A percentile compares a stretch with the other conserved stretches of the same genome.
phyloP scores from a whole-genome alignment of 495 filamentous ascomycete genomes.

The Aspergillus hancockii region DNA sequence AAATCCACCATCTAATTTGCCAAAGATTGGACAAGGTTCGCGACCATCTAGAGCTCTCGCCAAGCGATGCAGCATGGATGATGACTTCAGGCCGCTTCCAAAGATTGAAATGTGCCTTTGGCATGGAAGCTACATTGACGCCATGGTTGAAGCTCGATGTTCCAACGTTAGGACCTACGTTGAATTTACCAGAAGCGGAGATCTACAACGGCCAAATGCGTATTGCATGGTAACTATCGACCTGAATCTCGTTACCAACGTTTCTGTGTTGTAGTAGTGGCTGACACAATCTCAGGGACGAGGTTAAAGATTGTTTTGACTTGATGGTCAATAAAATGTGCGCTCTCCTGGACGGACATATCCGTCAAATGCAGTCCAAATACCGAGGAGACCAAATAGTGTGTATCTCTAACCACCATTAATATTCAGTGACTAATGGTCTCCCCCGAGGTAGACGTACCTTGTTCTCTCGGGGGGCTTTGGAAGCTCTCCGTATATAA shows the following conservation, averaged over 20 bases:
- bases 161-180: conserved; percentile 23
- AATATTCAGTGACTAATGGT: background rate
- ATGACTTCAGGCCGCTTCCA: conserved; percentile 43
- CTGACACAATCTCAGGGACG: conserved; percentile 1
- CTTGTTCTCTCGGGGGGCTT: conserved; percentile 66
- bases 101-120: conserved; percentile 41
- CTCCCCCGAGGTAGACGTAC: conserved; percentile 37
- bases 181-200: conserved; percentile 25
- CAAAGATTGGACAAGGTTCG: conserved; percentile 26
- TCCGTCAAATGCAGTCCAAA: conserved; percentile 48
- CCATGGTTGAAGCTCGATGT: conserved; percentile 34
- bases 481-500: conserved; percentile 64
- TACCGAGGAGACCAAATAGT: conserved; percentile 51
- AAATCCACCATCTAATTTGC: conserved; percentile 27
- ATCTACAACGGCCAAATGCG: conserved; percentile 37
- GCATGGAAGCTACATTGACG: conserved; percentile 26
- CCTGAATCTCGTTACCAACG: background rate
- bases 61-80: conserved; percentile 27
- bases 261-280: background rate
- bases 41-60: conserved; percentile 20
- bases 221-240: conserved; percentile 29
- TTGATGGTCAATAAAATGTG: conserved; percentile 55
- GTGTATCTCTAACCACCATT: conserved; percentile 11
- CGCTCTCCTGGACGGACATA: conserved; percentile 53
- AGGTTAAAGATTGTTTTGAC: conserved; percentile 45